phyloP scores from a whole-genome alignment of 352 stramenopile species.

The Globisporangium ultimum region DNA sequence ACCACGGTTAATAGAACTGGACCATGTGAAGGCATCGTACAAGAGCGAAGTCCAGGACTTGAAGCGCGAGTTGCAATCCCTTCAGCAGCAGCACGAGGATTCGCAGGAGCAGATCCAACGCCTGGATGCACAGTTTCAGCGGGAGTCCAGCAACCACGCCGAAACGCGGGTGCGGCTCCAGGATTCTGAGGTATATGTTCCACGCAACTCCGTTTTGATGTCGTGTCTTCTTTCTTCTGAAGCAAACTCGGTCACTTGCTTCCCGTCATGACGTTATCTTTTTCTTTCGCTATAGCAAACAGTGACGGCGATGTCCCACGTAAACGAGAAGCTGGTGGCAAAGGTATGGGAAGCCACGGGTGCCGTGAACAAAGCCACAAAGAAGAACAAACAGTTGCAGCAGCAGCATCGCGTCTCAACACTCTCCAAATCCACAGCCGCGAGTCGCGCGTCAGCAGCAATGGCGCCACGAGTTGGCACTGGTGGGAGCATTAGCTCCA shows the following conservation, averaged over 20 bases:
- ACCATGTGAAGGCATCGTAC: conserved; percentile 26
- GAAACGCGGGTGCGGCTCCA: conserved; percentile 42
- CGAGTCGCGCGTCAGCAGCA: conserved; percentile 40
- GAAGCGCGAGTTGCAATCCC: conserved; percentile 22
- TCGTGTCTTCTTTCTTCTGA: no score
- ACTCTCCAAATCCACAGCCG: conserved; percentile 47
- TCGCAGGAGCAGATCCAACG: conserved; percentile 30
- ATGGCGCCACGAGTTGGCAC: conserved; percentile 10
- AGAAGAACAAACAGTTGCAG: conserved; percentile 55
- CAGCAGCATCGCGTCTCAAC: conserved; percentile 47
- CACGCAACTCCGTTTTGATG: no score
- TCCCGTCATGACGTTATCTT: neutral
- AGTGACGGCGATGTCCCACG: conserved; percentile 52
- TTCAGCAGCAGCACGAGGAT: conserved; percentile 26
- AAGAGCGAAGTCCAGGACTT: conserved; percentile 31
- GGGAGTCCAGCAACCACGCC: conserved; percentile 38
- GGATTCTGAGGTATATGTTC: conserved; percentile 45
- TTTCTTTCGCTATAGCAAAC: conserved; percentile 40
- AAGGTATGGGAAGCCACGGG: conserved; percentile 66
- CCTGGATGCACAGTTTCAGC: conserved; percentile 35
- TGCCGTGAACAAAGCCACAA: conserved; percentile 43
- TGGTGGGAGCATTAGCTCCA: neutral
- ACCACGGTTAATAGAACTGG: conserved; percentile 27
- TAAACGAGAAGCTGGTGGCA: conserved; percentile 68
- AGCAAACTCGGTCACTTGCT: no score